Conservation (phyloP, 2,329 filamentous ascomycete genomes). For the Capronia americana region DNA sequence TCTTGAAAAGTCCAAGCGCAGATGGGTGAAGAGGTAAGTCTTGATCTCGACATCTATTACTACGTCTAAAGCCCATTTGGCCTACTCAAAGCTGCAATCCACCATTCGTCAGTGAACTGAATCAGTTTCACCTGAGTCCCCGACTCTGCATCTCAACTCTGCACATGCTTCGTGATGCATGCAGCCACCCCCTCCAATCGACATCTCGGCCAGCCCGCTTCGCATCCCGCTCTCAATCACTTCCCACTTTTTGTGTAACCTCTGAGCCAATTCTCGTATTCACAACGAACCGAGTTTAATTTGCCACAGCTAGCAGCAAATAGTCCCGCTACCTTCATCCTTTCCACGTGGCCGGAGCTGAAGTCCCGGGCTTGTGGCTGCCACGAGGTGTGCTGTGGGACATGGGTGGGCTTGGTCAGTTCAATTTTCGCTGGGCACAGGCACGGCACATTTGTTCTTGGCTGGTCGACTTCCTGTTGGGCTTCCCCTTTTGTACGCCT, state of each 20-base stretch:
- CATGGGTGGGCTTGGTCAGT: not conserved
- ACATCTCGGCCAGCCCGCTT: not conserved
- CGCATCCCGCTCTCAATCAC: not conserved
- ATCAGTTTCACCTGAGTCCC: not conserved
- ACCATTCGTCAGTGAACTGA: not conserved
- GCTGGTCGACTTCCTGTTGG: not conserved
- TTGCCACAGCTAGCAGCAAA: not conserved
- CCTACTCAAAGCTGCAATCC: no score
- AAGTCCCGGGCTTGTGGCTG: conserved; percentile 13
- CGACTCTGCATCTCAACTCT: not conserved
- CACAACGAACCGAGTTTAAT: not conserved
- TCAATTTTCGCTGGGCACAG: not conserved
- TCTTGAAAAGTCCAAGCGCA: not conserved
- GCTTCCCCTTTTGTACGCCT: conserved; percentile 1
- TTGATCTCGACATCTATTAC: not conserved
- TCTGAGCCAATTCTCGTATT: not conserved
- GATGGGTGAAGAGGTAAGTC: not conserved
- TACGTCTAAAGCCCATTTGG: not conserved
- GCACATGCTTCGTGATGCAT: conserved; percentile 3
- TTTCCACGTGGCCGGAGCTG: conserved; percentile 18
- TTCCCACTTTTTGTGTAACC: conserved; percentile 1
- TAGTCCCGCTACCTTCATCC: not conserved
- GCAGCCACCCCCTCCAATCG: not conserved
- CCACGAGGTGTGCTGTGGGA: conserved; percentile 18
- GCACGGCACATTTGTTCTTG: not conserved